These are phyloP conservation scores for Phytophthora colocasiae DNA, from an alignment of 352 stramenopile genomes.

Conservation along the genomic window DNA sequence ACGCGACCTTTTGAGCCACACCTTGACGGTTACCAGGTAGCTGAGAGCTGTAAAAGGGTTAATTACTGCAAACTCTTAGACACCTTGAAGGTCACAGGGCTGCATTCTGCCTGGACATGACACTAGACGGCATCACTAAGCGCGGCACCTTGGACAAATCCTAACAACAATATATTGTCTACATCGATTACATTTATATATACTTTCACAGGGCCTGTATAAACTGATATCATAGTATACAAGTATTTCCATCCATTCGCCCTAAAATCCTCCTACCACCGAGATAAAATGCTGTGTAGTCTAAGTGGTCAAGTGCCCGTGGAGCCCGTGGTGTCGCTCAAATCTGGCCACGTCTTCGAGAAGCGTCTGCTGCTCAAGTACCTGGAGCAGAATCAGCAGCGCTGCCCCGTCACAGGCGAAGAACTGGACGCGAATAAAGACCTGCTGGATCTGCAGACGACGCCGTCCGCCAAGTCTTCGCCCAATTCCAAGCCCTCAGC, in stretches of 20 bases:
- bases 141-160: not conserved
- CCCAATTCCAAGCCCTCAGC: slow-evolving; percentile 9
- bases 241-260: slow-evolving; percentile 12
- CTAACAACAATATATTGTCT: too few relatives aligned
- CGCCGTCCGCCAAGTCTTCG: slow-evolving; percentile 22
- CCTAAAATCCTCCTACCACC: slow-evolving; percentile 6
- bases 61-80: too few relatives aligned
- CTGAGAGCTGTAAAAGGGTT: too few relatives aligned
- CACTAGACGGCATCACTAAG: too few relatives aligned
- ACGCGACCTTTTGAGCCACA: too few relatives aligned
- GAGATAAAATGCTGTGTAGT: slow-evolving; percentile 69
- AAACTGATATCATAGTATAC: too few relatives aligned
- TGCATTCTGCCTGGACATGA: too few relatives aligned
- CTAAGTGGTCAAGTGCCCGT: slow-evolving; percentile 84
- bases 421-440: slow-evolving; percentile 69
- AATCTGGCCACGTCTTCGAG: slow-evolving; percentile 90
- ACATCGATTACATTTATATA: too few relatives aligned
- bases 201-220: too few relatives aligned
- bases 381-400: slow-evolving; percentile 69
- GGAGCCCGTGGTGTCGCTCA: slow-evolving; percentile 85
- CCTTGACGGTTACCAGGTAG: too few relatives aligned
- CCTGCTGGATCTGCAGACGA: slow-evolving; percentile 65
- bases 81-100: too few relatives aligned
- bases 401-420: slow-evolving; percentile 77
- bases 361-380: slow-evolving; percentile 88